These are phyloP conservation scores for Corynespora cassiicola DNA, from an alignment of 2,329 filamentous ascomycete species.

Conservation along the genomic window DNA sequence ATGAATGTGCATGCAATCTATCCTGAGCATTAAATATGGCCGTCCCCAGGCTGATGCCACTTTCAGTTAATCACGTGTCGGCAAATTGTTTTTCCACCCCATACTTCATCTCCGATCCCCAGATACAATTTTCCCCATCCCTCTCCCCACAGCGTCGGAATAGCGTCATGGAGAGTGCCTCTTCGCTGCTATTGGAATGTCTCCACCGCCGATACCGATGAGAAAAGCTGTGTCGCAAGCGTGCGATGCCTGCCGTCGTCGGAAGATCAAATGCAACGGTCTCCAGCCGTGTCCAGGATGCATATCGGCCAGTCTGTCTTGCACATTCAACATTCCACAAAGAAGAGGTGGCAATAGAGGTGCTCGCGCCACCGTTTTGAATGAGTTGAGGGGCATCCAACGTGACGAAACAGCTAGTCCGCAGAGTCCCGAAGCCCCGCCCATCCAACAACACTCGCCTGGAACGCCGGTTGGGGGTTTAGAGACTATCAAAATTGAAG, in stretches of 20 bases:
- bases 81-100: no score
- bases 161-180: no score
- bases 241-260: constrained; percentile 76
- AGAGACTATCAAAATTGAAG: constrained; percentile 65
- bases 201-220: not conserved
- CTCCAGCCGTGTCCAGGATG: constrained; percentile 76
- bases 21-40: no score
- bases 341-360: constrained; percentile 74
- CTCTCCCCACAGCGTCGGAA: no score
- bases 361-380: constrained; percentile 76
- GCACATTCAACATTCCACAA: constrained; percentile 6
- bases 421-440: not conserved
- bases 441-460: not conserved
- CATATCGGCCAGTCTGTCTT: constrained; percentile 68
- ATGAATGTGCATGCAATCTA: no score
- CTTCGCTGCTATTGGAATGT: no score
- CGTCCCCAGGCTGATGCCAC: no score
- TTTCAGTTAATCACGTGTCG: no score
- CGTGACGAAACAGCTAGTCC: not conserved
- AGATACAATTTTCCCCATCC: no score
- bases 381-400: constrained; percentile 73
- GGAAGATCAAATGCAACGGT: constrained; percentile 77
- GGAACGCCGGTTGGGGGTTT: constrained; percentile 27
- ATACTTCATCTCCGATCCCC: no score
- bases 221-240: constrained; percentile 52